Base-by-base conservation (phyloP, 192 early-diverging fungal species). In the Rhizophagus sp. region DNA sequence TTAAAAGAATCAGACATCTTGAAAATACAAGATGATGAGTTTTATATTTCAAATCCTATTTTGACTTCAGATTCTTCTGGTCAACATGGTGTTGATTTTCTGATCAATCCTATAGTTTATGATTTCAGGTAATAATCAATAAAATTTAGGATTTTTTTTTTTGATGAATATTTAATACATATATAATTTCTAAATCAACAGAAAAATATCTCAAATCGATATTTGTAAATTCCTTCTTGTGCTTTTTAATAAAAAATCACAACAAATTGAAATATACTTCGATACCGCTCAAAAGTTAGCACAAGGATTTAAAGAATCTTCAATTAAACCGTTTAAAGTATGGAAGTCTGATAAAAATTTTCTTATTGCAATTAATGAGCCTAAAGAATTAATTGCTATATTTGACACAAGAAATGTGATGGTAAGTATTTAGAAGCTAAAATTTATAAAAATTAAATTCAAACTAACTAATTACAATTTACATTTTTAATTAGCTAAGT, bases 341-440 rank as follows among this genome's bases (percentile, higher is more conserved):
- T 13, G 30, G 47, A 15, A 10, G 27, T 1, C n/a, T 4, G 41
- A 47, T 25, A 22, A 17, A 49, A 50, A 73, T 30, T 73, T 44
- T 27, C 9, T 50, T 8, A 49, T 73, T 17, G 41, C 75, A 25
- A 19, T 78, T 49, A 78, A 78, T 78, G 44, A 67, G 24, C 44
- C 76, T 12, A 78, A 64, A 78, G 36, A 24, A 2, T 62, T 81
- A 34, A 66, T 75, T 57, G 80, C 74, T 1, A 65, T 74, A 36
- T 65, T 24, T 4, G 11, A 61, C 39, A 75, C 17, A 62, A 15
- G 24, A 9, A 61, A 7, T 1, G 49, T 24, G 0, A n/a, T 33
- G 52, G 73, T 75, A 75, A n/a, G 50, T 30, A 30, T 61, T 19
- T 17, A 10, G 17, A 3, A 61, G 2, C 19, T 27, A 22, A 75